These are phyloP conservation scores for Pugionium cornutum DNA, from an alignment of 345 rosid genomes.

Conservation along the genomic window DNA sequence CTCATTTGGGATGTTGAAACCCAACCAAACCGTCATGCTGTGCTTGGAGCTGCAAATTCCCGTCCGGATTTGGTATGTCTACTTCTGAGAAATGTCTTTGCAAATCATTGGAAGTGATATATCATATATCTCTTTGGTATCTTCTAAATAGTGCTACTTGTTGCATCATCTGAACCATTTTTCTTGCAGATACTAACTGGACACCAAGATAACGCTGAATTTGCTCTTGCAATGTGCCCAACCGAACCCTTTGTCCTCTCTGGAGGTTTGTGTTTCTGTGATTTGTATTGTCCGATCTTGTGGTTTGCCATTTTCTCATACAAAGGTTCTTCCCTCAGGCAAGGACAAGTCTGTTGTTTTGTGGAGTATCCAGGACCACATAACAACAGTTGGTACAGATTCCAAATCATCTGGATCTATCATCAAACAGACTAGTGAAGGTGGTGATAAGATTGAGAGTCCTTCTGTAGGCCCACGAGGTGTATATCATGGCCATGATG, in stretches of 20 bases:
- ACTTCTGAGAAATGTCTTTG: background rate
- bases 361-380: conserved; percentile 99
- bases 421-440: conserved; percentile 71
- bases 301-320: conserved; percentile 35
- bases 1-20: conserved; percentile 99
- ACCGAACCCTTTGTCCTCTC: conserved; percentile 96
- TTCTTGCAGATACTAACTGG: conserved; percentile 92
- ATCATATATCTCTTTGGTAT: no score
- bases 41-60: conserved; percentile 87
- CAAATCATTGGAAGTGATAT: no score
- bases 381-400: conserved; percentile 66
- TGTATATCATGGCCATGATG: conserved; percentile 84
- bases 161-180: conserved; percentile 25
- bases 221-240: conserved; percentile 99
- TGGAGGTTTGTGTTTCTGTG: conserved; percentile 70
- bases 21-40: conserved; percentile 99
- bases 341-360: conserved; percentile 91
- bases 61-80: conserved; percentile 99
- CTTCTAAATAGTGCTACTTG: conserved; percentile 7
- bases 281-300: conserved; percentile 1
- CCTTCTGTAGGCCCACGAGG: conserved; percentile 94
- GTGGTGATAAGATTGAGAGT: conserved; percentile 66
- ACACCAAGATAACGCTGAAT: conserved; percentile 98
- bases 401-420: conserved; percentile 71
- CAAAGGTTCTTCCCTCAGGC: conserved; percentile 56